Percentiles rank a stretch among this genome's conserved stretches.
Conservation (phyloP, 1,284 basidiomycete genomes). For the Ceratobasidium papillatum region DNA sequence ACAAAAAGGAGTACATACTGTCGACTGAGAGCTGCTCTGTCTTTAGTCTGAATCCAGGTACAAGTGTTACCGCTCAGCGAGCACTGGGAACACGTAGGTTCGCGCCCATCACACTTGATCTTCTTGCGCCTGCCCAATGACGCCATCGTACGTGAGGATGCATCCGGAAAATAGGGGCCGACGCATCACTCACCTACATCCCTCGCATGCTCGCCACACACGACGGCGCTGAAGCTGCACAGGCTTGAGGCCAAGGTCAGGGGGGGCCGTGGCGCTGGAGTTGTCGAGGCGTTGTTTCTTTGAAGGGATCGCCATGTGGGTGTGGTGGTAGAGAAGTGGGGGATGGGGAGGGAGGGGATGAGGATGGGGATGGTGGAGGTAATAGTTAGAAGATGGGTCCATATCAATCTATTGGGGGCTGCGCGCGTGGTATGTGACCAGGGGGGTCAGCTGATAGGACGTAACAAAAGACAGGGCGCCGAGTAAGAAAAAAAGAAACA, state of each 20-base stretch:
- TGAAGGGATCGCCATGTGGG: conserved; percentile 62
- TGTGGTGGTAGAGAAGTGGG: conserved; percentile 50
- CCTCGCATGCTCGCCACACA: conserved; percentile 85
- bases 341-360: conserved; percentile 55
- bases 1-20: conserved; percentile 64
- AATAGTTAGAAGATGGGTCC: conserved; percentile 24
- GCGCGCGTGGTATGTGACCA: conserved; percentile 40
- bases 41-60: conserved; percentile 86
- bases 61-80: conserved; percentile 73
- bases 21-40: conserved; percentile 82
- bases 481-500: conserved; percentile 9
- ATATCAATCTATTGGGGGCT: conserved; percentile 38
- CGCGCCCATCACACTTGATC: conserved; percentile 86
- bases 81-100: conserved; percentile 85
- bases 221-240: conserved; percentile 69
- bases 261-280: conserved; percentile 55
- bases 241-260: conserved; percentile 70
- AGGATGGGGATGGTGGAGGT: conserved; percentile 51
- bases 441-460: conserved; percentile 40
- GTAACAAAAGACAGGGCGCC: conserved; percentile 38
- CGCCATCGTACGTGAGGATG: conserved; percentile 45
- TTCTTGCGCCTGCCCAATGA: conserved; percentile 73
- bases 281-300: conserved; percentile 77
- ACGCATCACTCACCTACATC: conserved; percentile 68
- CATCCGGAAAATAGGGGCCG: conserved; percentile 4